These are phyloP conservation scores for Leucoagaricus sp. DNA, from an alignment of 1,284 basidiomycete genomes.

Conservation along the genomic window DNA sequence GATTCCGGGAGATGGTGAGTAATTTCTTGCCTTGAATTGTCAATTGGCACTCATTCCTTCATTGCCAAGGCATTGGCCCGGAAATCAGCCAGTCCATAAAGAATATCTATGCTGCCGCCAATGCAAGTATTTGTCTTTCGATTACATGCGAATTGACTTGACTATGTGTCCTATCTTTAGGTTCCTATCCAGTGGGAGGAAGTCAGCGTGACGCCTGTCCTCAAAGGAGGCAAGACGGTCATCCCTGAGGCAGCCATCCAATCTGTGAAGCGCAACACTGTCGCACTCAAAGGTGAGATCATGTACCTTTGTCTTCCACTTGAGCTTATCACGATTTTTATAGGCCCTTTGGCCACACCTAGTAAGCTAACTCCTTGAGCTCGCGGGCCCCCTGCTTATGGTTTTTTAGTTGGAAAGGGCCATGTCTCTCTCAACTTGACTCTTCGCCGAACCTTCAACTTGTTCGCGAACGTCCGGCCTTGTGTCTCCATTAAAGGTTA, in stretches of 20 bases:
- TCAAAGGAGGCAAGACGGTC: slow-evolving; percentile 95
- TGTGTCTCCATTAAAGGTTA: slow-evolving; percentile 96
- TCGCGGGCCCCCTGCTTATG: slow-evolving; percentile 12
- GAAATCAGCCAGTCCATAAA: slow-evolving; percentile 98
- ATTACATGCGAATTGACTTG: neutral
- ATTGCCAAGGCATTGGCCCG: slow-evolving; percentile 87
- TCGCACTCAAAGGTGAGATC: slow-evolving; percentile 88
- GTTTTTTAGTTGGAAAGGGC: slow-evolving; percentile 90
- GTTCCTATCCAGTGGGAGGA: slow-evolving; percentile 99
- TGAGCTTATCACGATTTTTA: slow-evolving; percentile 1
- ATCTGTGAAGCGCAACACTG: slow-evolving; percentile 96
- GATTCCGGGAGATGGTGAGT: slow-evolving; percentile 93
- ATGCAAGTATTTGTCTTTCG: slow-evolving; percentile 46
- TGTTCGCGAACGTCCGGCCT: slow-evolving; percentile 98
- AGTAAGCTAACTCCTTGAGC: slow-evolving; percentile 49
- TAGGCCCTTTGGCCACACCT: slow-evolving; percentile 91
- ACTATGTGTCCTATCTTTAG: slow-evolving; percentile 38
- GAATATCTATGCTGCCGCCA: slow-evolving; percentile 88
- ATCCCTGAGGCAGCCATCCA: slow-evolving; percentile 93
- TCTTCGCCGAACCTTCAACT: slow-evolving; percentile 94
- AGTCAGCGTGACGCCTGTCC: slow-evolving; percentile 92
- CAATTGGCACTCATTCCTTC: slow-evolving; percentile 1
- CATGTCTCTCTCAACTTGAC: slow-evolving; percentile 99
- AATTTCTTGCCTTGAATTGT: slow-evolving; percentile 24
- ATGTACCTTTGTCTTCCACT: neutral